Evolutionary conservation across 1,139 yeast genomes (phyloP), one percentile per base, ranked within the genome.

Genomic region (Lodderomyces jiufengensis): DNA sequence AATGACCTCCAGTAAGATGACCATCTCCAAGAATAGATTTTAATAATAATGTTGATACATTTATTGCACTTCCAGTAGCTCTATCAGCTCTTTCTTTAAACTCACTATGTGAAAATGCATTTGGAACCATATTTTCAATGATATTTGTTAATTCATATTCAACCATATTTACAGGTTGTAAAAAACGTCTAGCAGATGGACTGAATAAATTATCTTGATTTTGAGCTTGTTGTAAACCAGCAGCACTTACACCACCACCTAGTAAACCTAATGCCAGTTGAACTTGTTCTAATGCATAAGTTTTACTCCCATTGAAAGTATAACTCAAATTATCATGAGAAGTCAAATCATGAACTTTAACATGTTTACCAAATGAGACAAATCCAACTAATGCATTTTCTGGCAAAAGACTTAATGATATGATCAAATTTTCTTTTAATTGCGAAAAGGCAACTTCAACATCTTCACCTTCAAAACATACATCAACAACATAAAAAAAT

Each of bases 41-140:
- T 24, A 82, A 52, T 9, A 83, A 50, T 31, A 71, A 63, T 1
- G 75, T 54, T 0, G 86, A 83, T n/a, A 82, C 60, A 44, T 77
- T 76, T 23, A 84, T 47, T 3, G 90, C 90, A 28, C 77, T 55
- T 0, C 92, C 94, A 0, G 87, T 79, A 20, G 81, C 68, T 46
- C 90, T 65, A 20, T 63, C 62, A 2, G 74, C 67, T 48, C 94
- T 67, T 43, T 72, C 70, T 37, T 62, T 65, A 32, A 66, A 65
- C 14, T 52, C 52, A 7, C 61, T 52, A 34, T 67, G 67, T 1
- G 77, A 73, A 55, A 82, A 82, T 1, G 75, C 57, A 47, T 81
- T 84, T 9, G 68, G 57, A 8, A 57, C 56, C 34, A 84, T 59
- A 32, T 61, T 69, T 40, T 81, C 85, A 32, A 84, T 57, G 12